These are phyloP conservation scores for Colletotrichum sp. DNA, from an alignment of 2,329 filamentous ascomycete genomes.

Conservation along the genomic window DNA sequence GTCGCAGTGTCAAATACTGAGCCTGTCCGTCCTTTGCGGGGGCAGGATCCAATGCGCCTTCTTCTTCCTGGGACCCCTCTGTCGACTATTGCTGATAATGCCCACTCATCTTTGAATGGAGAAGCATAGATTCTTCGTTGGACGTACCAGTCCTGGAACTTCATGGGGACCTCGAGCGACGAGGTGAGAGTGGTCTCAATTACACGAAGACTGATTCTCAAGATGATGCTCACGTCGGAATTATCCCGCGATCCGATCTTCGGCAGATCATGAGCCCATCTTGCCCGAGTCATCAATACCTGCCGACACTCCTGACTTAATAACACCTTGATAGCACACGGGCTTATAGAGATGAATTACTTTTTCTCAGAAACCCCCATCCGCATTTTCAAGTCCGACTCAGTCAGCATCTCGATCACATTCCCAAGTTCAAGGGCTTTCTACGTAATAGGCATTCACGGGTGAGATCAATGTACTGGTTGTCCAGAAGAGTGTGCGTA, in stretches of 20 bases:
- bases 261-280: not conserved
- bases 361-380: not conserved
- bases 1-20: not conserved
- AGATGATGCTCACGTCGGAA: not conserved
- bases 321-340: not conserved
- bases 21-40: not conserved
- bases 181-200: not conserved
- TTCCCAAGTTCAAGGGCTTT: not conserved
- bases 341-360: fast-evolving
- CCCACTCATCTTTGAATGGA: not conserved
- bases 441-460: not conserved
- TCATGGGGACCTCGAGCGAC: not conserved
- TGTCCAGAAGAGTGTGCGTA: not conserved
- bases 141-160: not conserved
- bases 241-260: not conserved
- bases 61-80: not conserved
- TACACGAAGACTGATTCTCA: not conserved
- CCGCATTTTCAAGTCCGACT: not conserved
- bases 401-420: not conserved
- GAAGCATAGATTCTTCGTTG: not conserved
- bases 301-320: not conserved
- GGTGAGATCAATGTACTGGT: not conserved
- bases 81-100: not conserved
- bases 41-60: not conserved
- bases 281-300: not conserved